Base-by-base conservation (phyloP, 208 protist species). In the Phytomonas serpens region DNA sequence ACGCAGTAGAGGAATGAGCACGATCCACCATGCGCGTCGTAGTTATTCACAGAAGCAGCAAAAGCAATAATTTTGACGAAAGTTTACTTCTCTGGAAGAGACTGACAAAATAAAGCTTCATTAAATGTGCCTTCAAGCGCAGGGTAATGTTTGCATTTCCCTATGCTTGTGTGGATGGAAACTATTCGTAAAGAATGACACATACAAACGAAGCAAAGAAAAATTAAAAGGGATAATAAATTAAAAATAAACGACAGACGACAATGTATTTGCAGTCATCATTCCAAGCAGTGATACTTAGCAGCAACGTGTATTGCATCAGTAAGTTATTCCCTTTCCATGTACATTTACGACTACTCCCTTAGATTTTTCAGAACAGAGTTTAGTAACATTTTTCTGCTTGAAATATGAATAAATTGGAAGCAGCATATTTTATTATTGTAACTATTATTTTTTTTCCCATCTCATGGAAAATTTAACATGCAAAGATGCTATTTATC, bases 341-440 rank as follows among this genome's bases (percentile, higher is more conserved):
- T 40, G 57, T 69, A 40, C 42, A 51, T 64, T 71, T 71, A 34
- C 64, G 42, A 36, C 38, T 71, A 36, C 64, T 67, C 71, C 29
- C 64, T 67, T 76, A 36, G 68, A 37, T 72, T 47, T 69, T 63
- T 76, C 37, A n/a, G n/a, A 68, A 57, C 47, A 27, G 47, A 27
- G 47, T 66, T 40, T 29, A 73, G 51, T 29, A n/a, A 33, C 57
- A 67, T 37, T 57, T 33, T 65, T 57, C 7, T 27, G 32, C 63
- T 37, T 47, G 65, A 69, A 72, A 40, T 77, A 52, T 75, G 74
- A 76, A 0, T 33, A 47, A 19, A 34, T 33, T 27, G 29, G 23
- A 42, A 52, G 51, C n/a, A 42, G n/a, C 32, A 64, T 51, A 29
- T 38, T 65, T 51, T 73, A 11, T 66, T 67, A 40, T 33, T 73